Conservation (phyloP, 1,139 yeast genomes). For the Pichia sp. region DNA sequence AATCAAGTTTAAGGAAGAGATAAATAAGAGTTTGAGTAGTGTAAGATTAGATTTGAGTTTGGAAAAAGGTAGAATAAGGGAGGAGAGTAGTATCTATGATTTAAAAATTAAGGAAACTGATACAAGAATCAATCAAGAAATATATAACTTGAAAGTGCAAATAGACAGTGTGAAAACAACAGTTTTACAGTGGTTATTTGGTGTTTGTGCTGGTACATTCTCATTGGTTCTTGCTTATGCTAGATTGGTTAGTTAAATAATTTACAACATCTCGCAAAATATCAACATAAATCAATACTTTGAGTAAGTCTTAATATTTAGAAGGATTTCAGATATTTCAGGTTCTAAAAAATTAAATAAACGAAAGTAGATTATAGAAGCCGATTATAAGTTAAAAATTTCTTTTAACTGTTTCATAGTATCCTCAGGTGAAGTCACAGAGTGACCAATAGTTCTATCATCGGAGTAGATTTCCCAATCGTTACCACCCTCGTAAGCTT, state of each 20-base stretch:
- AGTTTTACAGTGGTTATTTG: slow-evolving; percentile 96
- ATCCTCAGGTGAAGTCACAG: slow-evolving; percentile 83
- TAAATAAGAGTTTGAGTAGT: slow-evolving; percentile 83
- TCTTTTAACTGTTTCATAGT: slow-evolving; percentile 81
- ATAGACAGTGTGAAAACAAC: slow-evolving; percentile 92
- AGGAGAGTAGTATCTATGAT: slow-evolving; percentile 87
- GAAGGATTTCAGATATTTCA: too few species aligned
- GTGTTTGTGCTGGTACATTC: slow-evolving; percentile 96
- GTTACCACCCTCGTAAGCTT: slow-evolving; percentile 95
- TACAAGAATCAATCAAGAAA: slow-evolving; percentile 91
- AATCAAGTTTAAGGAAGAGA: slow-evolving; percentile 81
- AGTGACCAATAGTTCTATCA: slow-evolving; percentile 88
- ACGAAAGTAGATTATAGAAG: background rate
- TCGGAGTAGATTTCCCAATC: slow-evolving; percentile 95
- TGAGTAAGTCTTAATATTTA: too few species aligned
- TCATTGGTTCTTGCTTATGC: slow-evolving; percentile 89
- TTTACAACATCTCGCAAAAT: background rate
- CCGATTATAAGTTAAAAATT: slow-evolving; percentile 40
- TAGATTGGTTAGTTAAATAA: slow-evolving; percentile 56
- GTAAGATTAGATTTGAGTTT: slow-evolving; percentile 84
- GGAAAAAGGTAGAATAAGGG: slow-evolving; percentile 93
- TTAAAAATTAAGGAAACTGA: slow-evolving; percentile 91
- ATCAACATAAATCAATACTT: too few species aligned
- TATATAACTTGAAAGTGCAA: slow-evolving; percentile 89
- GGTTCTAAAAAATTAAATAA: background rate